Evolutionary conservation across 352 stramenopile species (phyloP).

Genomic region (Elongisporangium anandrum): DNA sequence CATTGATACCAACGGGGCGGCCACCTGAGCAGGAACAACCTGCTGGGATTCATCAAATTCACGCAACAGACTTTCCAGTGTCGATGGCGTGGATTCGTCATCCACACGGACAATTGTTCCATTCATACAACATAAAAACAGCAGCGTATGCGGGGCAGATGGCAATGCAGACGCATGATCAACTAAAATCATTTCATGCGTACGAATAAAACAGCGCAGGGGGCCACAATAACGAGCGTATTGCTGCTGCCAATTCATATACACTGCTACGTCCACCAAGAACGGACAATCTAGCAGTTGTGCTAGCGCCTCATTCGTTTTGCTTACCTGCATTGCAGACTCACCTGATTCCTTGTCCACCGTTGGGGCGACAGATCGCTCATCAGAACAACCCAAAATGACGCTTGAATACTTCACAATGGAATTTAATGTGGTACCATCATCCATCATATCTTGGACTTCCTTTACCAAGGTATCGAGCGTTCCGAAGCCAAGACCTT

Average conservation of each 20-base stretch:
- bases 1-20: slow-evolving; percentile 58
- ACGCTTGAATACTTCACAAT: slow-evolving; percentile 39
- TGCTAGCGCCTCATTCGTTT: slow-evolving; percentile 37
- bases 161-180: slow-evolving; percentile 53
- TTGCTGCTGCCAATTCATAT: slow-evolving; percentile 48
- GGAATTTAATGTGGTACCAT: slow-evolving; percentile 2
- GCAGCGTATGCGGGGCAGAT: slow-evolving; percentile 14
- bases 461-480: slow-evolving; percentile 10
- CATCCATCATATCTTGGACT: slow-evolving; percentile 2
- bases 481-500: slow-evolving; percentile 2
- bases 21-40: slow-evolving; percentile 24
- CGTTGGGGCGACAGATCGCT: neutral
- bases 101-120: slow-evolving; percentile 54
- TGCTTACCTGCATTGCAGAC: slow-evolving; percentile 24
- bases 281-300: slow-evolving; percentile 50
- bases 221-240: slow-evolving; percentile 59
- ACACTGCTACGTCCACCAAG: slow-evolving; percentile 55
- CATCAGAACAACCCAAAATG: slow-evolving; percentile 6
- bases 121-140: slow-evolving; percentile 68
- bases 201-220: slow-evolving; percentile 60
- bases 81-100: slow-evolving; percentile 46
- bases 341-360: slow-evolving; percentile 32
- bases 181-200: slow-evolving; percentile 80
- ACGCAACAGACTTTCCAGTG: slow-evolving; percentile 20
- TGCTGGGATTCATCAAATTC: neutral